Percentiles rank a stretch among this genome's conserved stretches.
These are phyloP conservation scores for Microsporum canis DNA, from an alignment of 2,329 filamentous ascomycete genomes.

Conservation along the genomic window DNA sequence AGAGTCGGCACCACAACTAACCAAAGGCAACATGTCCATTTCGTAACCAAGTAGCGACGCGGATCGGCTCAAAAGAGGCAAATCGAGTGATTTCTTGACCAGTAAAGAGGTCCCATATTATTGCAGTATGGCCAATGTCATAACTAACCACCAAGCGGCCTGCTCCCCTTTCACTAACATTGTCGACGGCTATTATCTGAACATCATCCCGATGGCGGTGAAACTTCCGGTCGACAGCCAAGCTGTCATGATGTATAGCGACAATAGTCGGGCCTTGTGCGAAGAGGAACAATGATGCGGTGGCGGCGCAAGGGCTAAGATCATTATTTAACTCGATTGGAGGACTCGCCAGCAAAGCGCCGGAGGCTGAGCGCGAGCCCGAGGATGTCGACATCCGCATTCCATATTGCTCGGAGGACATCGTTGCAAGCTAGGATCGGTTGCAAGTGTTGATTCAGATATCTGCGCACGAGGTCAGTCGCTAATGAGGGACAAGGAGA, in stretches of 20 bases:
- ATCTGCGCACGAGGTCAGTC: not conserved
- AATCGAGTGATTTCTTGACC: slow-evolving; percentile 88
- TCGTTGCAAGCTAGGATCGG: not conserved
- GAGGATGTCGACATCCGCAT: slow-evolving; percentile 51
- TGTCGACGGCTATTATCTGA: slow-evolving; percentile 76
- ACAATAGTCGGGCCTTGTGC: slow-evolving; percentile 70
- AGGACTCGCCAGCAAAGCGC: slow-evolving; percentile 30
- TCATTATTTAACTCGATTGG: slow-evolving; percentile 32
- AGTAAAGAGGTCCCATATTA: slow-evolving; percentile 92
- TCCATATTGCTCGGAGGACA: slow-evolving; percentile 45
- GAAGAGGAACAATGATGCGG: slow-evolving; percentile 81
- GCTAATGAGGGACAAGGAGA: not conserved
- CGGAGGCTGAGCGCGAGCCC: slow-evolving; percentile 47
- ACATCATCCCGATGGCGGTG: slow-evolving; percentile 74
- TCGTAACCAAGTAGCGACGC: slow-evolving; percentile 84
- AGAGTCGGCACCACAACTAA: slow-evolving; percentile 36
- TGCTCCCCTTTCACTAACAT: slow-evolving; percentile 72
- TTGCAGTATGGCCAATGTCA: slow-evolving; percentile 78
- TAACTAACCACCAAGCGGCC: slow-evolving; percentile 87
- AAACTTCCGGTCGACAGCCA: slow-evolving; percentile 80
- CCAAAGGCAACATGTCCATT: slow-evolving; percentile 96
- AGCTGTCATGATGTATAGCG: slow-evolving; percentile 82
- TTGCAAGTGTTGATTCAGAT: not conserved
- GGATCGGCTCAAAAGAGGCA: slow-evolving; percentile 76
- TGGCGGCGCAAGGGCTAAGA: slow-evolving; percentile 83